Evolutionary conservation across 345 rosid genomes (phyloP).

Genomic region (Populus alba): DNA sequence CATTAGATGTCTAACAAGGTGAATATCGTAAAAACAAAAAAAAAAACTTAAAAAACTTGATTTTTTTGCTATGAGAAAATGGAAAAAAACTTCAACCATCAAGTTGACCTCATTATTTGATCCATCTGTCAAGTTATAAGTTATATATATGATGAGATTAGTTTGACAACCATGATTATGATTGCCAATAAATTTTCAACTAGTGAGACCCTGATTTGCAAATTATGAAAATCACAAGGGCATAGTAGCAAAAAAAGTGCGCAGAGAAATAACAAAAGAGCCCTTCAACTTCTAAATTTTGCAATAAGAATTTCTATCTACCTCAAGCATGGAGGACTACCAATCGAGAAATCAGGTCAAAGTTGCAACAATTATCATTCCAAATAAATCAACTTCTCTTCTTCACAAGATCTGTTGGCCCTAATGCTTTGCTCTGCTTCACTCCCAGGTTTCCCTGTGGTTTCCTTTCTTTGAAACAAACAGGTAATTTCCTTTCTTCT

Average conservation of each 20-base stretch:
- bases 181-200: too few relatives aligned
- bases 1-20: too few relatives aligned
- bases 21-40: too few relatives aligned
- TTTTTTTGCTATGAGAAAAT: too few relatives aligned
- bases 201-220: neutral
- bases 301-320: neutral
- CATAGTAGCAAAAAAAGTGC: neutral
- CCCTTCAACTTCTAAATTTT: neutral
- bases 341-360: neutral
- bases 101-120: too few relatives aligned
- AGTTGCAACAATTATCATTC: neutral
- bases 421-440: neutral
- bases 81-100: too few relatives aligned
- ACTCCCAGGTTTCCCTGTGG: neutral
- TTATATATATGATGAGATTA: too few relatives aligned
- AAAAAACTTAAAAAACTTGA: too few relatives aligned
- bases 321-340: neutral
- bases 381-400: neutral
- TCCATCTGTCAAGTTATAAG: too few relatives aligned
- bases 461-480: neutral
- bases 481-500: neutral
- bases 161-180: neutral
- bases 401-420: neutral
- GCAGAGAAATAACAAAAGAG: neutral
- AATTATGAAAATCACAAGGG: neutral